Evolutionary conservation across 129 eudicot genomes (phyloP), one percentile per base, ranked within the genome.

Genomic region (Chrysanthemum lavandulifolium): DNA sequence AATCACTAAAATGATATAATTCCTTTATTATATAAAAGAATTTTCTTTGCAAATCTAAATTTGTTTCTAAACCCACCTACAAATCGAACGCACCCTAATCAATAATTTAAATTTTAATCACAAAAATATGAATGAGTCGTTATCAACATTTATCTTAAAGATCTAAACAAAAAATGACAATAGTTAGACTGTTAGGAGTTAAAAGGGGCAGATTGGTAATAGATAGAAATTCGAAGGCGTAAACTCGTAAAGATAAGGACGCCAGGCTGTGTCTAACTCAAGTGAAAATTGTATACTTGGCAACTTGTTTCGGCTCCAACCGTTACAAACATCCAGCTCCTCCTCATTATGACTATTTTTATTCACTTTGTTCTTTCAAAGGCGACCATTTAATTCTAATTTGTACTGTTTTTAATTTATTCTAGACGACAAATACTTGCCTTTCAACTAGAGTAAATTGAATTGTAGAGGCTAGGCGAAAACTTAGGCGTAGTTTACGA

Each of bases 191-290:
- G 45, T 19, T 16, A 33, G 25, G 59, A 4, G 0, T 5, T 55
- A 3, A 16, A 10, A 52, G 27, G 71, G 89, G 86, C 62, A 82
- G 1, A 67, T 63, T 66, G 18, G 90, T 82, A 82, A 65, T 73
- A 68, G 67, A 64, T 48, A 23, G 43, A 3, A 51, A 6, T 33
- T 62, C 62, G 13, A 72, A 69, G 85, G 83, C 25, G 45, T 36
- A 36, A 36, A 36, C 9, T 36, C 3, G 31, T 3, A n/a, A 60
- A 40, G 25, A 54, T 73, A 74, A 76, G 67, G 47, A 69, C 48
- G 91, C 80, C 87, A 86, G 87, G 60, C 91, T 86, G 87, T 86
- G 90, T 85, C 73, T 19, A 78, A 78, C 40, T 45, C 57, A 67
- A 67, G 71, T 45, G 54, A 47, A 67, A 67, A 54, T 45, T 65